Conservation (phyloP, 805 yeast species). For the Saturnispora serradocipensis region DNA sequence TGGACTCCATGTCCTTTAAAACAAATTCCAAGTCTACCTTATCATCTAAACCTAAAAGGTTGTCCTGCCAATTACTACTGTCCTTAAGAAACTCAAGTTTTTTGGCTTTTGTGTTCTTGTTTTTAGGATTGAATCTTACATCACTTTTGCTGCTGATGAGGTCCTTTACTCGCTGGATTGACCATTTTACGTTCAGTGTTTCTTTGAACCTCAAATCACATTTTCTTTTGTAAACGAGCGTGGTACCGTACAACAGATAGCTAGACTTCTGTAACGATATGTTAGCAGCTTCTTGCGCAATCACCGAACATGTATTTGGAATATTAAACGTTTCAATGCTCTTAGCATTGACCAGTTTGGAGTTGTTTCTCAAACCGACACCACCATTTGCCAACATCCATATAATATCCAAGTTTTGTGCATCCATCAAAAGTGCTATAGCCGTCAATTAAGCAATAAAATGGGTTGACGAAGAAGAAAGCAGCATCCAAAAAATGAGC, state of each 20-base stretch:
- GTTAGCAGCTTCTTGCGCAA: slow-evolving; percentile 15
- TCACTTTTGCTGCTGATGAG: background rate
- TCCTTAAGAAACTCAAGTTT: slow-evolving; percentile 19
- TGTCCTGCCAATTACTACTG: slow-evolving; percentile 27
- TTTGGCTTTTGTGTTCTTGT: background rate
- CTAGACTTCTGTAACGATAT: slow-evolving; percentile 31
- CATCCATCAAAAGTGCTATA: background rate
- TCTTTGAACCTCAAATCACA: slow-evolving; percentile 11
- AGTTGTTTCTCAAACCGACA: background rate
- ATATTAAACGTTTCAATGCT: slow-evolving; percentile 32
- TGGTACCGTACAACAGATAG: slow-evolving; percentile 38
- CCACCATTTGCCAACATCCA: background rate
- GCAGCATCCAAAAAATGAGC: slow-evolving; percentile 2
- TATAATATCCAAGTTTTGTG: background rate
- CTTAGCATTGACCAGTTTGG: slow-evolving; percentile 3
- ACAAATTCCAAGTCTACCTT: background rate
- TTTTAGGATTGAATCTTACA: background rate
- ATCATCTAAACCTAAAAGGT: background rate
- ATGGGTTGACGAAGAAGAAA: background rate
- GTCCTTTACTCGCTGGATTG: slow-evolving; percentile 22
- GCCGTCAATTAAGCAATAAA: background rate
- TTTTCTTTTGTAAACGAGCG: slow-evolving; percentile 41
- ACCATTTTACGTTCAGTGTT: slow-evolving; percentile 23
- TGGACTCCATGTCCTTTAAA: background rate
- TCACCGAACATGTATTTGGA: slow-evolving; percentile 32